Base-by-base conservation (phyloP, 345 rosid species). In the Populus nigra region DNA sequence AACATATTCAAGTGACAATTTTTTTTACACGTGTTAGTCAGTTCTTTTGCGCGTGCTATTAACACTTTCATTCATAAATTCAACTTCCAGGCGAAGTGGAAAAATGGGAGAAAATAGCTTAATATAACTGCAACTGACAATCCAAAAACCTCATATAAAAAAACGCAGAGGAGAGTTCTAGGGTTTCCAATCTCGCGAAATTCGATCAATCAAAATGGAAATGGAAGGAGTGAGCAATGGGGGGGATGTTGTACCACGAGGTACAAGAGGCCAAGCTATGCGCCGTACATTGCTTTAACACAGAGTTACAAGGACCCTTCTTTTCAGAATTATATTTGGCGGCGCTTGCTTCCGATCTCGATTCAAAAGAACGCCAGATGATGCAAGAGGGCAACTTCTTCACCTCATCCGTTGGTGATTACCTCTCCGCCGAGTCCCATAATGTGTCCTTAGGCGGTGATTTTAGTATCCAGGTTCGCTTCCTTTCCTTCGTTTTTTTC, bases 281-380 rank as follows among this genome's bases (percentile, higher is more conserved):
- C 88, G 99, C 98, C 29, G 98, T 96, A 23, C 99, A 96, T 90
- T 96, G 99, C 88, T 97, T 93, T 73, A 96, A 96, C 89, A 90
- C 97, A 61, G 97, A 88, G 62, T 84, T 96, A 76, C 97, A 96
- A 68, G 99, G 99, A 9, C 98, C 99, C 5, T 93, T 96, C 89
- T 96, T 93, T 87, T 92, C 98, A 57, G 98, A 96, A 83, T 79
- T 96, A 71, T 97, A 93, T 88, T 86, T 95, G 83, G 99, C 97
- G 66, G 98, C 97, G 39, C 85, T 96, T 43, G 99, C 99, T 0
- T 82, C 98, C 76, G 96, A 96, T 91, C 98, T 96, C 17, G 99
- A 96, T 71, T 75, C 80, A 67, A 88, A 71, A 78, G 98, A 93
- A 86, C 93, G 97, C 49, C 94, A 89, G 90, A 86, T 92, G 84